Evolutionary conservation across 768 basidiomycete genomes (phyloP).

Genomic region (Leccinum disarticulatum): DNA sequence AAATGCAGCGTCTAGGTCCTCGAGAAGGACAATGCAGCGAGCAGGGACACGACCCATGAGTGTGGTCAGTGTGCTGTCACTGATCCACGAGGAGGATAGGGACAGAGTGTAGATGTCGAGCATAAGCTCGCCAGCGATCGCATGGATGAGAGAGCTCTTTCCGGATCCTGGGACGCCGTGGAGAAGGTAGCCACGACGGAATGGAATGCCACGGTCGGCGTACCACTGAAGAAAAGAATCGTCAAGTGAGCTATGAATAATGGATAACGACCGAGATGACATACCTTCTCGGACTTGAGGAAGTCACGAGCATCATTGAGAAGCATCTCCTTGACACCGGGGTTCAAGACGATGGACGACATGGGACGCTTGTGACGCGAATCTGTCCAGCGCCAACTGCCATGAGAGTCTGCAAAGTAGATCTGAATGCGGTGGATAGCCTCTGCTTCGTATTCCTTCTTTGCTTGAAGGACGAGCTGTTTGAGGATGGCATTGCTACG

Average conservation of each 20-base stretch:
- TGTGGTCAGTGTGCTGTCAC: slow-evolving; percentile 80
- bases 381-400: slow-evolving; percentile 86
- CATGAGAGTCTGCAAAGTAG: slow-evolving; percentile 86
- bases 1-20: slow-evolving; percentile 90
- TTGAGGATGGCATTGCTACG: slow-evolving; percentile 82
- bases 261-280: slow-evolving; percentile 5
- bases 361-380: slow-evolving; percentile 87
- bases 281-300: slow-evolving; percentile 77
- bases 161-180: slow-evolving; percentile 85
- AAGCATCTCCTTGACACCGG: slow-evolving; percentile 89
- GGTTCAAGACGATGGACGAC: slow-evolving; percentile 82
- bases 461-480: slow-evolving; percentile 87
- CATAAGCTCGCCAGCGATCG: slow-evolving; percentile 84
- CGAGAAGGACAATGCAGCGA: slow-evolving; percentile 82
- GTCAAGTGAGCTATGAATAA: not conserved
- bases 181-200: slow-evolving; percentile 83
- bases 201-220: slow-evolving; percentile 89
- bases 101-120: slow-evolving; percentile 93
- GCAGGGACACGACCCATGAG: slow-evolving; percentile 87
- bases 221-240: slow-evolving; percentile 61
- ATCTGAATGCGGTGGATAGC: slow-evolving; percentile 86
- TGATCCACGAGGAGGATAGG: slow-evolving; percentile 82
- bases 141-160: slow-evolving; percentile 84
- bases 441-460: slow-evolving; percentile 85
- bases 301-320: slow-evolving; percentile 81